A percentile compares a stretch with the other conserved stretches of the same genome.
Evolutionary conservation across 73 alveolate genomes (phyloP).

Genomic region (Paramecium caudatum): DNA sequence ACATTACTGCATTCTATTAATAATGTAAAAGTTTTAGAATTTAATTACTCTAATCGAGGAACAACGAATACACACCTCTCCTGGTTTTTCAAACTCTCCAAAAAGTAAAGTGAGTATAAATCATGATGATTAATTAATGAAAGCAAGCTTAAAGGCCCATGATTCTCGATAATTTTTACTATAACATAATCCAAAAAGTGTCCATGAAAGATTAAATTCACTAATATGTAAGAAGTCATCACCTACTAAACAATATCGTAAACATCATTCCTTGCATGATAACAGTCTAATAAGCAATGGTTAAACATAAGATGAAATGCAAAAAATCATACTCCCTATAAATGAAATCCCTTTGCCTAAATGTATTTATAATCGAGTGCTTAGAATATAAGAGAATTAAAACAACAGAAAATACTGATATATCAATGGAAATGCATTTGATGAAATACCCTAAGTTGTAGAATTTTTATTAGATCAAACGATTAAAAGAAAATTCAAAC

Average conservation of each 20-base stretch:
- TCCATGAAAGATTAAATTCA: background rate
- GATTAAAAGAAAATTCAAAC: conserved; percentile 7
- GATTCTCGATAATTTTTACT: conserved; percentile 46
- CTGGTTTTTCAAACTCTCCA: background rate
- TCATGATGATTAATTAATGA: conserved; percentile 36
- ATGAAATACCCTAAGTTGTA: conserved; percentile 16
- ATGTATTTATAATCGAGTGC: background rate
- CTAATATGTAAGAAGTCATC: conserved; percentile 12
- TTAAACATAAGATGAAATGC: conserved; percentile 25
- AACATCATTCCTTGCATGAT: conserved; percentile 16
- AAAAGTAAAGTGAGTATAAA: background rate
- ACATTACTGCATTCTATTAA: too few relatives aligned
- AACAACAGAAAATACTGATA: background rate
- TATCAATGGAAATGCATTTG: background rate
- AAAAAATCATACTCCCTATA: background rate
- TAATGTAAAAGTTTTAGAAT: conserved; percentile 33
- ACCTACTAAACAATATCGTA: background rate
- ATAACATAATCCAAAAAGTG: conserved; percentile 54
- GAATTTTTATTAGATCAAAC: conserved; percentile 24
- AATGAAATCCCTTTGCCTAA: background rate
- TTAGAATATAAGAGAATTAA: background rate
- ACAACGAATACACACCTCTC: background rate
- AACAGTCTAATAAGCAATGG: conserved; percentile 3
- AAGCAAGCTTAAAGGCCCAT: conserved; percentile 61
- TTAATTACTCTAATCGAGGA: background rate